Evolutionary conservation across 2,329 filamentous ascomycete species (phyloP).

Genomic region (Arthrobotrys musiformis): DNA sequence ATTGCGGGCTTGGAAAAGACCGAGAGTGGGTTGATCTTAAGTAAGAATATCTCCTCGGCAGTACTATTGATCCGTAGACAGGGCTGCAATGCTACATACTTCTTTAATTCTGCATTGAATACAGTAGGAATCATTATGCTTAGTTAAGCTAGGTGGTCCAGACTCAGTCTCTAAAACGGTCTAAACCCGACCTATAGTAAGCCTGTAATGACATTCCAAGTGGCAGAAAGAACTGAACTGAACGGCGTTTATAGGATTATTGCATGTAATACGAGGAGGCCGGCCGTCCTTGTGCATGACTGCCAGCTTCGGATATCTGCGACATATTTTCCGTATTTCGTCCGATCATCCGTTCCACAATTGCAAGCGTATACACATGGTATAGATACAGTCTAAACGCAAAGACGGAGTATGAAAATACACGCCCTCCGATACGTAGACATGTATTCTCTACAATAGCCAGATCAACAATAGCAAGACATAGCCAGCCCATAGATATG

Average conservation of each 20-base stretch:
- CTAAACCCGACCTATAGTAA: not conserved
- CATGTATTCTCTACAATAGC: no score
- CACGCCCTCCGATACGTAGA: not conserved
- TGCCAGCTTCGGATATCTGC: constrained; percentile 35
- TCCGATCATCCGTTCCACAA: constrained; percentile 3
- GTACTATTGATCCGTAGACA: constrained; percentile 28
- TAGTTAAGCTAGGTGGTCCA: constrained; percentile 14
- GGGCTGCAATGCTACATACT: not conserved
- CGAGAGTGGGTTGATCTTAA: constrained; percentile 43
- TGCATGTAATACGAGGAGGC: constrained; percentile 37
- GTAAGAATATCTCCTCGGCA: constrained; percentile 37
- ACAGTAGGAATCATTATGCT: not conserved
- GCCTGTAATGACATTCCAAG: not conserved
- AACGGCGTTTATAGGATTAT: constrained; percentile 35
- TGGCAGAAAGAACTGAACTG: constrained; percentile 10
- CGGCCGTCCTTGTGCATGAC: not conserved
- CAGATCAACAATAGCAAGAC: no score
- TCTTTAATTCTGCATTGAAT: no score
- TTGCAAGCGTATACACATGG: no score
- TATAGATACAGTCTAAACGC: no score
- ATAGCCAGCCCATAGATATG: not conserved
- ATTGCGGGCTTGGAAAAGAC: constrained; percentile 6
- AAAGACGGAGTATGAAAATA: not conserved
- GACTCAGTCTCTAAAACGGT: not conserved
- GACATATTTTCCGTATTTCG: constrained; percentile 33